Evolutionary conservation across 352 stramenopile species (phyloP), one percentile per base, ranked within the genome.

Genomic region (Globisporangium cystogenes): DNA sequence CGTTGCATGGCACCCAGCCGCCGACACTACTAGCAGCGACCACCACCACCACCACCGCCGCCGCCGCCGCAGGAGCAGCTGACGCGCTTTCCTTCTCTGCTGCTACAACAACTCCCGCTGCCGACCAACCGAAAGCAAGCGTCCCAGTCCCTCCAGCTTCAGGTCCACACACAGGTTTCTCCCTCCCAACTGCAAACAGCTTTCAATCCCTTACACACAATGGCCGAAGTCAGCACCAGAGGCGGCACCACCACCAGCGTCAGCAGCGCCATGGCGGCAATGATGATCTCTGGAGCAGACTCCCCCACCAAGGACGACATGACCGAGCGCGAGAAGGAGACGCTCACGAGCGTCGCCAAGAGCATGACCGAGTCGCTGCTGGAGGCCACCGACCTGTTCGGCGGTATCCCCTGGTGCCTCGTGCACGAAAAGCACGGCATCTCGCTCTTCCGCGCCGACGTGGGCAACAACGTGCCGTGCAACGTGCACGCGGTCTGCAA

Each of bases 401-500:
- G 82, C 20, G 77, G 69, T 35, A 82, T 86, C 46, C 74, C 81
- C 1, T 93, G 82, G 82, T 64, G 57, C 4, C 63, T 90, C 21
- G 78, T 93, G 49, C 78, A 89, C 53, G 80, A 91, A 55, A 90
- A 88, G 56, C 76, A 90, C 65, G 82, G 82, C 55, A 81, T 92
- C 57, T 89, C 78, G 55, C 82, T 94, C 55, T 91, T 90, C 59
- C 80, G 78, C 31, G 77, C 82, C 14, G 79, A 92, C 20, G 55
- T 74, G 11, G 57, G 50, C 29, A 73, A 67, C 44, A 78, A 83
- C 27, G 69, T 83, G 37, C 82, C 81, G 7, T 92, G 82, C 67
- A 94, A 94, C 48, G 81, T 94, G n/a, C 84, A 94, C 62, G 79
- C 84, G 1, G 80, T 89, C 27, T 89, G 76, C 64, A 90, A 89